Conservation (phyloP, 345 rosid species). For the Cardamine occulta region DNA sequence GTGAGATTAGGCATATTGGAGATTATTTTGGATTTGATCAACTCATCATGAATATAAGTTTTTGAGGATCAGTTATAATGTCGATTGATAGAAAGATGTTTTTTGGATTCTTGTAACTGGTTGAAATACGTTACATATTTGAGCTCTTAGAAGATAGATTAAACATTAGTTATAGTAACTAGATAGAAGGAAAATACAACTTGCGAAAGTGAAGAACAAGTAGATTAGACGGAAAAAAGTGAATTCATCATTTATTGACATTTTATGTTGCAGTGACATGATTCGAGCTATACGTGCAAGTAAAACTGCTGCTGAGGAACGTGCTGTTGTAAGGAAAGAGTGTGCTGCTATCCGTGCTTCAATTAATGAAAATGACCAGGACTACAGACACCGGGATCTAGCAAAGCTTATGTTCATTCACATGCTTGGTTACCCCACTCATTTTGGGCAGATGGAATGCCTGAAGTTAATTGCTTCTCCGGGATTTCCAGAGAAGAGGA, state of each 20-base stretch:
- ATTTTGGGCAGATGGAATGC: conserved; percentile 99
- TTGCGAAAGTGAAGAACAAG: neutral
- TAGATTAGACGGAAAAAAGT: neutral
- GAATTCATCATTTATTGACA: neutral
- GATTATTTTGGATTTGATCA: neutral
- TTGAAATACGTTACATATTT: neutral
- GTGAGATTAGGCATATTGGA: conserved; percentile 11
- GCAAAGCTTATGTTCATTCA: conserved; percentile 99
- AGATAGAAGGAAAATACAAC: neutral
- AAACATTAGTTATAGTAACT: neutral
- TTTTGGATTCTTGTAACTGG: neutral
- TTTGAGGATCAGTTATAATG: neutral
- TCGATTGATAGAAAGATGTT: neutral
- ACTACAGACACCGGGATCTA: conserved; percentile 85
- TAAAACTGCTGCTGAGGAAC: conserved; percentile 99
- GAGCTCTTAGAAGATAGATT: neutral
- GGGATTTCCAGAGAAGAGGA: conserved; percentile 98
- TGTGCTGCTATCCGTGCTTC: conserved; percentile 93
- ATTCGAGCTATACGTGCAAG: conserved; percentile 95
- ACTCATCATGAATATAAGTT: neutral
- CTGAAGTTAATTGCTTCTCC: conserved; percentile 88
- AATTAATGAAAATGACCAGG: conserved; percentile 85
- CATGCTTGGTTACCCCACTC: conserved; percentile 99
- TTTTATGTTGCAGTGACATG: conserved; percentile 75
- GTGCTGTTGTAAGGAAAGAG: conserved; percentile 94